These are phyloP conservation scores for Moniliella sp. DNA, from an alignment of 1,284 basidiomycete genomes.

Conservation along the genomic window DNA sequence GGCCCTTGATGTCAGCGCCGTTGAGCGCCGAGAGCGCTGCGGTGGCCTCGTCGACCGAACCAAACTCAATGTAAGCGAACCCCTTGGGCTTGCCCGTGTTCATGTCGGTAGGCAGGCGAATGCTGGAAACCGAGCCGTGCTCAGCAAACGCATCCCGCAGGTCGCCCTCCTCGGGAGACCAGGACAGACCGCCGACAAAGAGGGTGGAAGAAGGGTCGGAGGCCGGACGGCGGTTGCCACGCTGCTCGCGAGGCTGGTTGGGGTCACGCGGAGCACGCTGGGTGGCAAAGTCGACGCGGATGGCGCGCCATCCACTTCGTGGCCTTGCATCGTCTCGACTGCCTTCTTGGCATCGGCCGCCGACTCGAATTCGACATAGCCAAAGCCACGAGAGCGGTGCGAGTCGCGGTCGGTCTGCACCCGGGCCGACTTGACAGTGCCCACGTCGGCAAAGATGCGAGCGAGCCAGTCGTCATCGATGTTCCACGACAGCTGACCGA, in stretches of 20 bases:
- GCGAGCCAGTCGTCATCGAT: conserved; percentile 89
- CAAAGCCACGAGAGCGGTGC: conserved; percentile 43
- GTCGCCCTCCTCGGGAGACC: conserved; percentile 55
- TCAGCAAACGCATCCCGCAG: conserved; percentile 82
- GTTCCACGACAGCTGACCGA: conserved; percentile 85
- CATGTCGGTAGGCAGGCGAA: conserved; percentile 76
- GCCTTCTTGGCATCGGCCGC: conserved; percentile 41
- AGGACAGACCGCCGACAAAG: conserved; percentile 79
- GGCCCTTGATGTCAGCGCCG: conserved; percentile 61
- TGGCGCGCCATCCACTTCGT: conserved; percentile 67
- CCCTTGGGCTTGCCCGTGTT: conserved; percentile 80
- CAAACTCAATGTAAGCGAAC: conserved; percentile 89
- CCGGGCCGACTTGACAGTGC: conserved; percentile 62
- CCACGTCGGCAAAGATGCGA: conserved; percentile 68
- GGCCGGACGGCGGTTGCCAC: conserved; percentile 36
- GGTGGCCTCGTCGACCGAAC: conserved; percentile 55
- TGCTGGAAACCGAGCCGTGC: conserved; percentile 65
- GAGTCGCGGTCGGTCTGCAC: conserved; percentile 78
- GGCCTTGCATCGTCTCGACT: not conserved
- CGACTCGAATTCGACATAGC: conserved; percentile 65
- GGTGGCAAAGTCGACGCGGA: conserved; percentile 64
- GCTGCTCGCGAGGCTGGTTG: conserved; percentile 34
- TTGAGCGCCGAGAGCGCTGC: conserved; percentile 51
- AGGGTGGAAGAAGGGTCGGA: conserved; percentile 53
- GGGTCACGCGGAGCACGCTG: conserved; percentile 43